These are phyloP conservation scores for Fomes fomentarius DNA, from an alignment of 1,284 basidiomycete species.

Conservation along the genomic window DNA sequence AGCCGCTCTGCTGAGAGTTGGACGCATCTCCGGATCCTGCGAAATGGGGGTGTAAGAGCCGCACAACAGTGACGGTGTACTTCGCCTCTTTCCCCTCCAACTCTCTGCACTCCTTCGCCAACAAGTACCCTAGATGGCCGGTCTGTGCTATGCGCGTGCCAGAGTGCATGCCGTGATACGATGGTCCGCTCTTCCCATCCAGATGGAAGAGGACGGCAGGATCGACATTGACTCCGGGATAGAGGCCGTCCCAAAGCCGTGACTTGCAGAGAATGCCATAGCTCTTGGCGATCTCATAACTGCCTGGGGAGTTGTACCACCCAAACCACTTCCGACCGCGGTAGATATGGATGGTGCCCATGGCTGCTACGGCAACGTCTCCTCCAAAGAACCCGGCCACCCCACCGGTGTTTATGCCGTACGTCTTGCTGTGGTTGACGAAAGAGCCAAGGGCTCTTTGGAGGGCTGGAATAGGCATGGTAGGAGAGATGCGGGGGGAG, in stretches of 20 bases:
- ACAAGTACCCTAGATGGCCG: conserved; percentile 21
- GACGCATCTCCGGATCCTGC: background rate
- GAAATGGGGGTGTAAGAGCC: conserved; percentile 12
- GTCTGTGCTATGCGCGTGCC: conserved; percentile 20
- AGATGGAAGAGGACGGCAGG: conserved; percentile 24
- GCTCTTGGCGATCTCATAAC: conserved; percentile 25
- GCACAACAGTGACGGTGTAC: conserved; percentile 14
- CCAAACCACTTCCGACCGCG: conserved; percentile 23
- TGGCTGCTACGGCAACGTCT: conserved; percentile 23
- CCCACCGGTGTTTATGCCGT: no score
- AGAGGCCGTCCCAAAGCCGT: conserved; percentile 25
- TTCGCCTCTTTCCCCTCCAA: background rate
- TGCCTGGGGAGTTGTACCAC: conserved; percentile 26
- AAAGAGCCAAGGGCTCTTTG: no score
- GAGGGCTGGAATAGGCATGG: no score
- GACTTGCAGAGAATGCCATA: conserved; percentile 19
- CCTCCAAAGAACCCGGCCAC: conserved; percentile 27
- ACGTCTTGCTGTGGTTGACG: no score
- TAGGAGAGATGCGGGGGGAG: no score
- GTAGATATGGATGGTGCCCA: conserved; percentile 25
- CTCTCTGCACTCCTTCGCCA: conserved; percentile 16
- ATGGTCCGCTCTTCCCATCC: conserved; percentile 19
- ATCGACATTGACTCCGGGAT: conserved; percentile 24
- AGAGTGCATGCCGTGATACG: conserved; percentile 19
- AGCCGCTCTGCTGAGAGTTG: conserved; percentile 8